Percentiles rank a stretch among this genome's conserved stretches.
Evolutionary conservation across 129 eudicot species (phyloP).

Genomic region (Arctium lappa): DNA sequence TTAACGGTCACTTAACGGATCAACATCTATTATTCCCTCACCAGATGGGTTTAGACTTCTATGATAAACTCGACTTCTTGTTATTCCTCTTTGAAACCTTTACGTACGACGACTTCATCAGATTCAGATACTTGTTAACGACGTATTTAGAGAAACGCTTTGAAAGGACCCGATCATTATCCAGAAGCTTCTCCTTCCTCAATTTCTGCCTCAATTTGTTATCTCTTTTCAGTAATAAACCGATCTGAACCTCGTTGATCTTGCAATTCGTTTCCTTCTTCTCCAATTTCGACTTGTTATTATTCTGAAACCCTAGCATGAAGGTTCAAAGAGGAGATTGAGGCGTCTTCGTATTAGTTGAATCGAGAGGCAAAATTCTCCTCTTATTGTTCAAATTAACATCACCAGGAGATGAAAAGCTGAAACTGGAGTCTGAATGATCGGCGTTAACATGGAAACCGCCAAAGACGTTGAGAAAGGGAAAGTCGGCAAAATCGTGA

Average conservation of each 20-base stretch:
- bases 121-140: constrained; percentile 49
- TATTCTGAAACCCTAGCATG: constrained; percentile 43
- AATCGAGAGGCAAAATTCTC: not conserved
- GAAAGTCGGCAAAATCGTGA: not conserved
- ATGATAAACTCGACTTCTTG: constrained; percentile 36
- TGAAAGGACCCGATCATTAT: constrained; percentile 12
- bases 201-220: constrained; percentile 55
- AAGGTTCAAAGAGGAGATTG: constrained; percentile 51
- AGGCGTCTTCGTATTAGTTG: constrained; percentile 32
- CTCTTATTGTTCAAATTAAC: constrained; percentile 16
- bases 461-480: not conserved
- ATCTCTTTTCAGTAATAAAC: constrained; percentile 37
- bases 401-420: constrained; percentile 28
- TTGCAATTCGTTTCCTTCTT: constrained; percentile 16
- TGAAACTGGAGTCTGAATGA: constrained; percentile 18
- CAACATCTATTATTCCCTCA: too few species aligned
- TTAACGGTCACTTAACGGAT: too few species aligned
- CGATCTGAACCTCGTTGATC: constrained; percentile 34
- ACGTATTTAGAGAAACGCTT: constrained; percentile 40
- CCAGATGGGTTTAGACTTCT: not conserved
- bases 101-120: constrained; percentile 52
- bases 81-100: constrained; percentile 36
- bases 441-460: not conserved
- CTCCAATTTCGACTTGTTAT: constrained; percentile 27
- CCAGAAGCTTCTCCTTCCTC: constrained; percentile 27